Conservation (phyloP, 2,329 filamentous ascomycete genomes). For the Teratosphaeria zuluensis region DNA sequence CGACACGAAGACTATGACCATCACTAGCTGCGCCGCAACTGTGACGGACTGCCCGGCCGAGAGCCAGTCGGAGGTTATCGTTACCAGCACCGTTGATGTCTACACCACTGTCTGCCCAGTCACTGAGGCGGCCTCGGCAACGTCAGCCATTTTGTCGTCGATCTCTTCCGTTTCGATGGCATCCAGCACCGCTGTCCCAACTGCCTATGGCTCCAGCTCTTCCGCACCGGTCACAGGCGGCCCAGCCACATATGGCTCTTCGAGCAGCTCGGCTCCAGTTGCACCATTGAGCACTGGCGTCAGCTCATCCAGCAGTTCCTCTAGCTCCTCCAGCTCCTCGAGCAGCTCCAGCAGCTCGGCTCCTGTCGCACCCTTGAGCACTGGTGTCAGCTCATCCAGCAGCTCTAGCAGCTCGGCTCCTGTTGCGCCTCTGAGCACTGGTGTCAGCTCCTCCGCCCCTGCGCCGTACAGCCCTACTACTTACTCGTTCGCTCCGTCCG, state of each 20-base stretch:
- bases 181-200: neutral
- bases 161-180: slow-evolving; percentile 1
- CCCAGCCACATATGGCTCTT: too few relatives aligned
- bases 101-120: slow-evolving; percentile 18
- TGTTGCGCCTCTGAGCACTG: neutral
- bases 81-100: slow-evolving; percentile 12
- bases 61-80: slow-evolving; percentile 9
- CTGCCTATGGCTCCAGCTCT: neutral
- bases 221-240: neutral
- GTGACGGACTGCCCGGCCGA: slow-evolving; percentile 12
- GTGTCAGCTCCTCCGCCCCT: neutral
- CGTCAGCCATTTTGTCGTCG: slow-evolving; percentile 1
- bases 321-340: too few relatives aligned
- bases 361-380: neutral
- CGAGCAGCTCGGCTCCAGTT: neutral
- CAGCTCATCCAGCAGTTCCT: neutral
- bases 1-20: slow-evolving; percentile 12
- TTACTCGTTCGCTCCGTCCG: too few relatives aligned
- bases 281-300: slow-evolving; percentile 3
- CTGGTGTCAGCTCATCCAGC: slow-evolving; percentile 2
- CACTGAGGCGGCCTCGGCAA: slow-evolving; percentile 6
- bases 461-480: neutral
- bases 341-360: neutral
- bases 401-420: neutral
- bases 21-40: slow-evolving; percentile 12